Evolutionary conservation across 1,139 yeast genomes (phyloP), one percentile per base, ranked within the genome.

Genomic region (Sugiyamaella novakii): DNA sequence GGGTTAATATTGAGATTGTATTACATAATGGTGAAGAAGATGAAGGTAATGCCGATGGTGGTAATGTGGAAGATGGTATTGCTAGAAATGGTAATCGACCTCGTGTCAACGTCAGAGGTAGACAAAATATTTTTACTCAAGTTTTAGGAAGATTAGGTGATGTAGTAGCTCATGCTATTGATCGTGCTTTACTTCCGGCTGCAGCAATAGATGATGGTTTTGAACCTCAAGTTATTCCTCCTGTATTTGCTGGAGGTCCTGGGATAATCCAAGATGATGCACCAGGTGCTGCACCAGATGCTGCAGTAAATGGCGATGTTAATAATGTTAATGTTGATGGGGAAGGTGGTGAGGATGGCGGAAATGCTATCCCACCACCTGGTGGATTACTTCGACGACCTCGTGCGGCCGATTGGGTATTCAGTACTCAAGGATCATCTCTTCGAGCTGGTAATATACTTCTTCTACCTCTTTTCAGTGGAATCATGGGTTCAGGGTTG

Each of bases 401-500:
- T 2, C 46, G 68, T 14, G 58, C 59, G 14, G 61, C 59, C 8
- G 64, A 66, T 24, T 55, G 61, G 56, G 55, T 65, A 2, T 52
- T 57, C 7, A 47, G 61, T 10, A 54, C 47, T 3, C 62, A 64
- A 11, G 39, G 67, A 18, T 24, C 54, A 3, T 47, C 60, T 10
- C 38, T 60, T 35, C 43, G 58, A 5, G 40, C 60, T 8, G 63
- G 61, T 6, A 53, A 61, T 43, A 52, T 66, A 1, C 59, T 66
- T 15, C 57, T 61, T 8, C 57, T 65, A 42, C 73, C 72, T 1
- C 17, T 63, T 3, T 57, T 60, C 18, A 52, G 58, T 53, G 52
- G 62, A 31, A 17, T 54, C 47, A 25, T 46, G 47, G 58, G 66
- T n/a, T 38, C 57, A 1, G 47, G 45, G 10, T 50, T 63, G 14